Conservation (phyloP, 768 basidiomycete species). For the Candolleomyces aberdarensis region DNA sequence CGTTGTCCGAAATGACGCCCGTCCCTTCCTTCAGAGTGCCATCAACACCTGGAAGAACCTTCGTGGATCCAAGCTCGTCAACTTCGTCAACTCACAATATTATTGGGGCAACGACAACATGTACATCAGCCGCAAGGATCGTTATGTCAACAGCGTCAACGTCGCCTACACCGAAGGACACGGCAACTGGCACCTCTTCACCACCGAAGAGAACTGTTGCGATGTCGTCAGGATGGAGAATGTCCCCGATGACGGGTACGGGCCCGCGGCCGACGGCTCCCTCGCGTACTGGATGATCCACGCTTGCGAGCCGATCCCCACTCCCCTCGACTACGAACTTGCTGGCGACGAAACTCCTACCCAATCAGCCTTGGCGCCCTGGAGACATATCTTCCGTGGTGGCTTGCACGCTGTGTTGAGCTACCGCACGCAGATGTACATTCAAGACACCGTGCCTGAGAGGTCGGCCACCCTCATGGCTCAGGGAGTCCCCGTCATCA, state of each 20-base stretch:
- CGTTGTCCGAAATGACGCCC: constrained; percentile 5
- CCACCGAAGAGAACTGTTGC: constrained; percentile 1
- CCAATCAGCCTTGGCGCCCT: constrained; percentile 3
- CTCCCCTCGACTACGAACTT: constrained; percentile 1
- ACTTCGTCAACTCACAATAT: constrained; percentile 7
- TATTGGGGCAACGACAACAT: constrained; percentile 3
- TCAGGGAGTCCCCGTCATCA: constrained; percentile 3
- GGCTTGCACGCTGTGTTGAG: constrained; percentile 9
- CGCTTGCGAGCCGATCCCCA: constrained; percentile 7
- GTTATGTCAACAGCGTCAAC: constrained; percentile 8
- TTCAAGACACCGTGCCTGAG: neutral
- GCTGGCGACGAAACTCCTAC: neutral
- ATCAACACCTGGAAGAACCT: constrained; percentile 3
- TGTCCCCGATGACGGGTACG: neutral
- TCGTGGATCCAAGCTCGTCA: neutral
- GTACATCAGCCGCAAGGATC: constrained; percentile 4
- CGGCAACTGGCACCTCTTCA: constrained; percentile 8
- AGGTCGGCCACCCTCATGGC: neutral
- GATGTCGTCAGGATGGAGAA: constrained; percentile 4
- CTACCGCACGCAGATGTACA: constrained; percentile 5
- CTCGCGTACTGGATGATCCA: constrained; percentile 11
- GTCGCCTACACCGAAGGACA: constrained; percentile 9
- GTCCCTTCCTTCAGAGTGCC: constrained; percentile 1
- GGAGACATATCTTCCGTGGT: constrained; percentile 8
- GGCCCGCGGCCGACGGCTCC: neutral